Evolutionary conservation across 306 rosid species (phyloP).

Genomic region (Canavalia gladiata): DNA sequence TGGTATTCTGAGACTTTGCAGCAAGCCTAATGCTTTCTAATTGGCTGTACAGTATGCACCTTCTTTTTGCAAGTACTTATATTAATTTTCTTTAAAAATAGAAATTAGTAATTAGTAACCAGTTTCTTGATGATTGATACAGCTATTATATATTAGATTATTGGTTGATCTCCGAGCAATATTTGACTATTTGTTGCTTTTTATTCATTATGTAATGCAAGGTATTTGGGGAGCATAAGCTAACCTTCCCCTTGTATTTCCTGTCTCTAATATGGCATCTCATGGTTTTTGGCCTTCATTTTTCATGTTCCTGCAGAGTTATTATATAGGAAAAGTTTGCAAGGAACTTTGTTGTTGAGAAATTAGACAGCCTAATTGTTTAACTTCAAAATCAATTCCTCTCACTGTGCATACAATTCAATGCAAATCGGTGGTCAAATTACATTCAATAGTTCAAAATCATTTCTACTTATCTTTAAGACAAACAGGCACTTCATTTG

Average conservation of each 20-base stretch:
- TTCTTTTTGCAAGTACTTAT: neutral
- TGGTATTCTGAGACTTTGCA: neutral
- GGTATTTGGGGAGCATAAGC: neutral
- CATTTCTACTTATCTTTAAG: no score
- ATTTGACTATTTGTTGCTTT: neutral
- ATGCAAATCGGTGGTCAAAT: conserved; percentile 72
- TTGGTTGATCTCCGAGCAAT: neutral
- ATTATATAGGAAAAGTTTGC: conserved; percentile 53
- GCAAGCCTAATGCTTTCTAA: neutral
- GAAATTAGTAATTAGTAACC: neutral
- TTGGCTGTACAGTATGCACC: neutral
- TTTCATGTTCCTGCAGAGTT: conserved; percentile 68
- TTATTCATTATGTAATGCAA: neutral
- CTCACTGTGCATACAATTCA: conserved; percentile 73
- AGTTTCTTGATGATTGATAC: neutral
- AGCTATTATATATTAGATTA: neutral
- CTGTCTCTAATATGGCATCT: conserved; percentile 11
- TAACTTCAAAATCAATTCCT: conserved; percentile 48
- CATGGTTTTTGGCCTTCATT: conserved; percentile 28
- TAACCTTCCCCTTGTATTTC: conserved; percentile 10
- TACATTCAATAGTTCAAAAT: neutral
- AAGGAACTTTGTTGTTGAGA: conserved; percentile 64
- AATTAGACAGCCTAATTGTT: conserved; percentile 80
- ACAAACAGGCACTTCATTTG: no score
- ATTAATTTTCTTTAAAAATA: neutral